Evolutionary conservation across 2,329 filamentous ascomycete genomes (phyloP).

Genomic region (Alternaria incomplexa): DNA sequence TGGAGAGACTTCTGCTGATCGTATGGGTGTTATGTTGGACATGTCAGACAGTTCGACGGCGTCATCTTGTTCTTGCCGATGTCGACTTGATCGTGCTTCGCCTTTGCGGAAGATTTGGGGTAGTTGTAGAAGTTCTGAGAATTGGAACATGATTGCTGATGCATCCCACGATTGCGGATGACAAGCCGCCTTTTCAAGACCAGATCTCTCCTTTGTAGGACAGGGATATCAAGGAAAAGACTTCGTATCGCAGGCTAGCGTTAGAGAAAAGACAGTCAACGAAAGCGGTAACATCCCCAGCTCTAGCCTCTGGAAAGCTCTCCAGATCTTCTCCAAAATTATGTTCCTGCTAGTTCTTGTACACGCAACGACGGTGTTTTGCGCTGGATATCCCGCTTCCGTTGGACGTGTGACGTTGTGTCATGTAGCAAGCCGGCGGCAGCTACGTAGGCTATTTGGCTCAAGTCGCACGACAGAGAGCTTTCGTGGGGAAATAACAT

Average conservation of each 20-base stretch:
- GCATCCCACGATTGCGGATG: background rate
- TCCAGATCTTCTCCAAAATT: background rate
- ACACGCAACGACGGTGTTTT: constrained; percentile 6
- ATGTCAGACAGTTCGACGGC: constrained; percentile 17
- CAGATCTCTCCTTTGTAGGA: constrained; percentile 9
- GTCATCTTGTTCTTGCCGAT: no score
- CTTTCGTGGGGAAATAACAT: background rate
- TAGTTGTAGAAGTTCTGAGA: background rate
- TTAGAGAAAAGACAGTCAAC: constrained; percentile 2
- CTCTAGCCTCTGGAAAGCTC: background rate
- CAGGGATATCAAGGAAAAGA: constrained; percentile 7
- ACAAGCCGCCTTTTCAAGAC: constrained; percentile 25
- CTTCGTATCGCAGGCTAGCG: constrained; percentile 15
- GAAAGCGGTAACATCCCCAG: background rate
- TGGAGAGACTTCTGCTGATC: constrained; percentile 53
- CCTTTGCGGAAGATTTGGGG: background rate
- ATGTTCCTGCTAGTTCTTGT: constrained; percentile 16
- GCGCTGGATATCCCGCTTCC: constrained; percentile 8
- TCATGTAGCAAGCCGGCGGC: constrained; percentile 12
- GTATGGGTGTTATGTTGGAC: constrained; percentile 27
- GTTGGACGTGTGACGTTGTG: constrained; percentile 24
- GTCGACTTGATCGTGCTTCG: background rate
- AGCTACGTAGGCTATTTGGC: constrained; percentile 11
- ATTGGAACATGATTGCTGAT: constrained; percentile 5
- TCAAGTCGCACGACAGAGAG: background rate